Evolutionary conservation across 2,329 filamentous ascomycete species (phyloP).

Genomic region (Celoporthe dispersa): DNA sequence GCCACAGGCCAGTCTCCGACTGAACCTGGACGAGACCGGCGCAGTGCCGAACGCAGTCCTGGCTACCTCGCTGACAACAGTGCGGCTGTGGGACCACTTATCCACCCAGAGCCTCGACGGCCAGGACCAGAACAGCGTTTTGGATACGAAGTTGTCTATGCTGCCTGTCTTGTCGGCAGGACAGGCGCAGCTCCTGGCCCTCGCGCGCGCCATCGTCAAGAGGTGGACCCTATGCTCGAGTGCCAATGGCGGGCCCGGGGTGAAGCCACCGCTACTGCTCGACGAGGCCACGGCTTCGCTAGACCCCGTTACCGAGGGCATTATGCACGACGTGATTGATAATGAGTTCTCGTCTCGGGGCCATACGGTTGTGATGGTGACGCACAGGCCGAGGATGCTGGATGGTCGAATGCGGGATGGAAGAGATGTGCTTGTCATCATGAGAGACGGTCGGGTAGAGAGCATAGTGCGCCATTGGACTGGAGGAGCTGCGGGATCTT

Average conservation of each 20-base stretch:
- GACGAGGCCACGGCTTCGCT: conserved; percentile 42
- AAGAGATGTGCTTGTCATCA: conserved; percentile 30
- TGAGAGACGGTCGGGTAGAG: conserved; percentile 31
- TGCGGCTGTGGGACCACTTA: conserved; percentile 32
- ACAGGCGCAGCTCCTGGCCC: conserved; percentile 49
- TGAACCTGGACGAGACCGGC: conserved; percentile 50
- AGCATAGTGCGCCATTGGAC: not conserved
- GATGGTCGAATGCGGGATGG: conserved; percentile 11
- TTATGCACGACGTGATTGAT: conserved; percentile 29
- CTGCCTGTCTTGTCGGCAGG: conserved; percentile 38
- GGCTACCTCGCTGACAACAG: conserved; percentile 44
- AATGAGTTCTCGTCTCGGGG: conserved; percentile 30
- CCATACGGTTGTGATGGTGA: conserved; percentile 34
- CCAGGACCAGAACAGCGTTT: conserved; percentile 24
- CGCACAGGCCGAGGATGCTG: conserved; percentile 32
- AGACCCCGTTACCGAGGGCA: conserved; percentile 30
- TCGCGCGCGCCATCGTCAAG: conserved; percentile 46
- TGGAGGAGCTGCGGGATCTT: conserved; percentile 1
- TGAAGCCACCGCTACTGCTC: conserved; percentile 40
- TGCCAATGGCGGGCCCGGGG: not conserved
- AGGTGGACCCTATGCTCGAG: conserved; percentile 31
- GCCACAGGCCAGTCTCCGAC: conserved; percentile 48
- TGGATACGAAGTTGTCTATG: conserved; percentile 38
- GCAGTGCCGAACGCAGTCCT: conserved; percentile 44
- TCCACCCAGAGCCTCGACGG: conserved; percentile 24